Base-by-base conservation (phyloP, 2,329 filamentous ascomycete genomes). In the Leptographium lundbergii region DNA sequence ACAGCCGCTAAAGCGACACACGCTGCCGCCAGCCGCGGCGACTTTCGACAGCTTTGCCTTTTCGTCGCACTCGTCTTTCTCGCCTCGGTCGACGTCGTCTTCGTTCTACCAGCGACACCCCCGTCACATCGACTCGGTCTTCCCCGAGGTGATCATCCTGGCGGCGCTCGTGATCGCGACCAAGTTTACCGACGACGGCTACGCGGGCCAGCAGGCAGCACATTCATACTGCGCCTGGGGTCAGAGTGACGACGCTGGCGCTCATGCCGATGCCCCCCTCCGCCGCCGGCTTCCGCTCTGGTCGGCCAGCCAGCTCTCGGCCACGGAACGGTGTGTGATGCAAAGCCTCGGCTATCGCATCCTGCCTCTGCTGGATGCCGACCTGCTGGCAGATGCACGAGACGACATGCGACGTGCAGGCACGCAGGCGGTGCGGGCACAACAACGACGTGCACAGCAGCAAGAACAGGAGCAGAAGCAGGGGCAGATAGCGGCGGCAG, bases 291-390 rank as follows among this genome's bases (percentile, higher is more conserved):
- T 10, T 13, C 29, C 52, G n/a, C 65, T 78, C 54, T 87, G 84
- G 82, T 78, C 81, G 2, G 76, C 75, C 65, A 75, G 78, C 59
- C 82, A 87, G 72, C 75, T 87, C 65, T 85, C 85, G 64, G 76
- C 77, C 56, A 86, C 84, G 1, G 83, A 87, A 69, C 74, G 80
- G 54, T 80, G 77, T 69, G 78, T 87, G 64, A 80, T 86, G 75
- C 81, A 85, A 72, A 82, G 78, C 67, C 73, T 87, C 54, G 75
- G 77, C 62, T 87, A 85, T 69, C 77, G 82, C 59, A 80, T 87
- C 66, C 70, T 86, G 69, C 81, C 81, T 7, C 73, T 87, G 11
- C 82, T 77, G 69, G 74, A 81, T 55, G 75, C 77, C 2, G 75
- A 76, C 42, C 76, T 81, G 61, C 77, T 87, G 62, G 73, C 76